A percentile compares a stretch with the other conserved stretches of the same genome.
Evolutionary conservation across 495 filamentous ascomycete genomes (phyloP).

Genomic region (Cercophora samala): DNA sequence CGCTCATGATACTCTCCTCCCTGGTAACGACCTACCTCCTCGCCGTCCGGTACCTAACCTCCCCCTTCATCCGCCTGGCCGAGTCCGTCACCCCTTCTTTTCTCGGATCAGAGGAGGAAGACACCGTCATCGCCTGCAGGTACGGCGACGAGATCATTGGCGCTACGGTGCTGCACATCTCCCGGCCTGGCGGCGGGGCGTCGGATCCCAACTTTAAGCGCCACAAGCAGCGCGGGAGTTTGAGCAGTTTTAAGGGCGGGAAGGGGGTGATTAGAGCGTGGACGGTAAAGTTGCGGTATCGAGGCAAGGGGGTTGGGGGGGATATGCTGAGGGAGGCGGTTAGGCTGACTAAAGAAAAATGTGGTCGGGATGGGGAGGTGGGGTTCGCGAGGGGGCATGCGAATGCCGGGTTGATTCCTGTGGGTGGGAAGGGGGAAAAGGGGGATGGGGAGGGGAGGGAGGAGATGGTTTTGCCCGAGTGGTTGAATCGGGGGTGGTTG

Average conservation of each 20-base stretch:
- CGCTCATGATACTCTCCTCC: conserved; percentile 34
- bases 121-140: conserved; percentile 41
- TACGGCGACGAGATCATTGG: conserved; percentile 43
- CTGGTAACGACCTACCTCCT: conserved; percentile 42
- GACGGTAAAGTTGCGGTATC: conserved; percentile 66
- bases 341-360: conserved; percentile 51
- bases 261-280: conserved; percentile 65
- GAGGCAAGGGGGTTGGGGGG: conserved; percentile 63
- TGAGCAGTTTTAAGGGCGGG: conserved; percentile 38
- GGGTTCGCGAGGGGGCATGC: conserved; percentile 68
- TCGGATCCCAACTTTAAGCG: conserved; percentile 16
- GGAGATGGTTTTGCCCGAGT: conserved; percentile 53
- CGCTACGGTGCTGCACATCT: conserved; percentile 42
- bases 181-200: conserved; percentile 21
- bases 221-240: conserved; percentile 26
- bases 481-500: conserved; percentile 55
- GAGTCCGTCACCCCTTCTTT: conserved; percentile 42
- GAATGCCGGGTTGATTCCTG: conserved; percentile 49
- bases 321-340: conserved; percentile 67
- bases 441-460: conserved; percentile 66
- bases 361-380: conserved; percentile 55
- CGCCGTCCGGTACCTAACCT: conserved; percentile 40
- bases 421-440: conserved; percentile 59
- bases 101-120: conserved; percentile 31
- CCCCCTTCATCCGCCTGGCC: conserved; percentile 40